phyloP scores from a whole-genome alignment of 1,284 basidiomycete genomes.

The Malassezia furfur region DNA sequence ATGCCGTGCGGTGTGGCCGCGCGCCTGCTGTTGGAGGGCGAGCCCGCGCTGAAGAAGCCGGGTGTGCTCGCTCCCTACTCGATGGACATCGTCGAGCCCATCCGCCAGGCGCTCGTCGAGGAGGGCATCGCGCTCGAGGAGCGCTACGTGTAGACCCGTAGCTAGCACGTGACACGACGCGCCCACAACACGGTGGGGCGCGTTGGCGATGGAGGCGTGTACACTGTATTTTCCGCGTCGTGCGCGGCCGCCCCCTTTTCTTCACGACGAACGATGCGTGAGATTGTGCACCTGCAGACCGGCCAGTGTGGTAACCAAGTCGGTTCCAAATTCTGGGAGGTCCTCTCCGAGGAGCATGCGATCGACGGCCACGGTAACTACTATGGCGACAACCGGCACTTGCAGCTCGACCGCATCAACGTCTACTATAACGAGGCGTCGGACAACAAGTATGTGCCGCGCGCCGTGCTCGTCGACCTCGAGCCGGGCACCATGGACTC shows the following conservation, averaged over 20 bases:
- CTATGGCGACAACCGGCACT: constrained; percentile 82
- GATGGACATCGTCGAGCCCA: constrained; percentile 55
- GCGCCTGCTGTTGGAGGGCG: constrained; percentile 62
- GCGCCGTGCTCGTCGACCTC: constrained; percentile 70
- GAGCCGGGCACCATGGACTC: constrained; percentile 97
- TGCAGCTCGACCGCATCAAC: constrained; percentile 87
- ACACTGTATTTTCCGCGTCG: not conserved
- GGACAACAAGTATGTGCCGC: constrained; percentile 74
- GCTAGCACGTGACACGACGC: constrained; percentile 14
- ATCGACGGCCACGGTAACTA: constrained; percentile 81
- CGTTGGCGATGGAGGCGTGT: constrained; percentile 14
- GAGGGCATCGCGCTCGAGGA: constrained; percentile 46
- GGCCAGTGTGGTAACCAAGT: constrained; percentile 49
- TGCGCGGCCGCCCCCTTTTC: not conserved
- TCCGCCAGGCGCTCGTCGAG: constrained; percentile 43
- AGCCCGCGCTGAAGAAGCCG: constrained; percentile 54
- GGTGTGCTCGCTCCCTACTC: constrained; percentile 74
- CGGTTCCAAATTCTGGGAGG: constrained; percentile 94
- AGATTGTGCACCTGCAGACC: constrained; percentile 46
- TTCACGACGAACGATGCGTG: constrained; percentile 16
- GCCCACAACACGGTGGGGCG: constrained; percentile 2
- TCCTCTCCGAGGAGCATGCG: constrained; percentile 90
- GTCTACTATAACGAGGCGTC: constrained; percentile 48
- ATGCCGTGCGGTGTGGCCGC: constrained; percentile 85
- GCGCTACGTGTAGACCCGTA: constrained; percentile 31